These are phyloP conservation scores for Didymella lethalis DNA, from an alignment of 2,329 filamentous ascomycete species.

Conservation along the genomic window DNA sequence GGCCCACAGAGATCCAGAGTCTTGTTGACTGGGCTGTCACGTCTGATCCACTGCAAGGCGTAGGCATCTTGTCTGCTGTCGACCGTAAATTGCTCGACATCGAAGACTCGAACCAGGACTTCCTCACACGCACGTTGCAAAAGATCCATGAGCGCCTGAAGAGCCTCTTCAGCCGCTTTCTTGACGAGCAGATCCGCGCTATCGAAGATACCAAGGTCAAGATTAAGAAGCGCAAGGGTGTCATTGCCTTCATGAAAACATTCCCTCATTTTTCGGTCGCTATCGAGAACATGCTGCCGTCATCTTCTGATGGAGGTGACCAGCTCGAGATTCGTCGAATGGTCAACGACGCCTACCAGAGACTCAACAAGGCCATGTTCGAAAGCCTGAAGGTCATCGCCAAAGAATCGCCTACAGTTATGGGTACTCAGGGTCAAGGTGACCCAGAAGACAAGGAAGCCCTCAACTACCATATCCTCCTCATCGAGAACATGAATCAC, in stretches of 20 bases:
- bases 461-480: slow-evolving; percentile 93
- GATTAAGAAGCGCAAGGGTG: slow-evolving; percentile 96
- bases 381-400: slow-evolving; percentile 96
- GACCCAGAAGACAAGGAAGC: slow-evolving; percentile 93
- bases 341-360: slow-evolving; percentile 86
- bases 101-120: slow-evolving; percentile 92
- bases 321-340: slow-evolving; percentile 73
- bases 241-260: slow-evolving; percentile 92
- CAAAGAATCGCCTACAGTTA: slow-evolving; percentile 66
- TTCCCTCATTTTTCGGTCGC: slow-evolving; percentile 87
- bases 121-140: slow-evolving; percentile 79
- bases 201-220: slow-evolving; percentile 99
- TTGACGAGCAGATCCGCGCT: slow-evolving; percentile 92
- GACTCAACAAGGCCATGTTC: slow-evolving; percentile 94
- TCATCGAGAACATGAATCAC: slow-evolving; percentile 99
- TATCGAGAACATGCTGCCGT: slow-evolving; percentile 80
- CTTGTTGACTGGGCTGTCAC: slow-evolving; percentile 84
- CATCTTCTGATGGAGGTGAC: slow-evolving; percentile 61
- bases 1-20: slow-evolving; percentile 78
- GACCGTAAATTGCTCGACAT: slow-evolving; percentile 81
- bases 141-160: slow-evolving; percentile 79
- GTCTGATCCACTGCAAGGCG: slow-evolving; percentile 86
- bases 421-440: slow-evolving; percentile 61
- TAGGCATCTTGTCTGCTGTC: slow-evolving; percentile 82
- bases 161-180: slow-evolving; percentile 82